Evolutionary conservation across 768 basidiomycete genomes (phyloP), one percentile per base, ranked within the genome.

Genomic region (Tubosaeta sp.): DNA sequence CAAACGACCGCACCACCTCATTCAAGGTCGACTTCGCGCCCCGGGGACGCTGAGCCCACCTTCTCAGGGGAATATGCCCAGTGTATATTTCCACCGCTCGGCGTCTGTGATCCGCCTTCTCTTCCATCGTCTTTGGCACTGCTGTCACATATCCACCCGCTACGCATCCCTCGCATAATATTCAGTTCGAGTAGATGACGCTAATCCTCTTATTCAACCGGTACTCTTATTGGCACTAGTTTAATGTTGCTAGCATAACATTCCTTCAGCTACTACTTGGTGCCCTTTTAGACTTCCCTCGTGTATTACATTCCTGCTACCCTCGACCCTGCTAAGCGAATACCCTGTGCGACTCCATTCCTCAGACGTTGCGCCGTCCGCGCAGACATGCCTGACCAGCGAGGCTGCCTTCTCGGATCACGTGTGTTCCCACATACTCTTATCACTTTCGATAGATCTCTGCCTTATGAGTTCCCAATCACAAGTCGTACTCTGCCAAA

Each of bases 1-100:
- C 84, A 61, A 81, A 75, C 56, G 86, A 89, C 68, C 82, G 79
- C 40, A 75, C 79, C 57, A 78, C 81, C 13, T 80, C 88, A 21
- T 90, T 80, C 77, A 88, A 85, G 63, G 81, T 88, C 55, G 84
- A 89, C 64, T 75, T 83, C 62, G 66, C 82, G 49, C 71, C 76
- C 31, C 69, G 70, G 55, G 60, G 63, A 44, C 73, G 60, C 52
- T 72, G 59, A 73, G 52, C 57, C n/a, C 31, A 27, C 32, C 24
- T 21, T 18, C n/a, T 34, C 14, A 51, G n/a, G 45, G 50, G 51
- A 40, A 12, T 29, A 44, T 42, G 7, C 6, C 45, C 43, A 52
- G 43, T 50, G 47, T 53, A 14, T 32, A 32, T 32, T 63, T 47
- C 50, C 58, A 56, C 54, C 56, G 31, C 48, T 48, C 57, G 62